Evolutionary conservation across 2,329 filamentous ascomycete genomes (phyloP).

Genomic region (Aspergillus proliferans): DNA sequence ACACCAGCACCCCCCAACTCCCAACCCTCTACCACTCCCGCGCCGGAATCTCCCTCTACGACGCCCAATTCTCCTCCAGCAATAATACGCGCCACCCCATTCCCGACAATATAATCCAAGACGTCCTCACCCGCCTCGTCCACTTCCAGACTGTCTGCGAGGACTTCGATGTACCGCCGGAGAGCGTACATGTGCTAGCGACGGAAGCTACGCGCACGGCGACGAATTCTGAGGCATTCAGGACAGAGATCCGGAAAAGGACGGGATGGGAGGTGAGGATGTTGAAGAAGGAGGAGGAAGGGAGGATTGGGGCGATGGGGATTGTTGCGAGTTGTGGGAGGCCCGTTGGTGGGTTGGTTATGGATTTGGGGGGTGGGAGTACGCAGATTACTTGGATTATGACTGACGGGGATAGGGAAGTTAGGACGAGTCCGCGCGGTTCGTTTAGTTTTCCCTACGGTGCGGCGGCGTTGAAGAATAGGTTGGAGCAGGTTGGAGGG

Average conservation of each 20-base stretch:
- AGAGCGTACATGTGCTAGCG: conserved; percentile 68
- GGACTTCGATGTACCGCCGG: conserved; percentile 58
- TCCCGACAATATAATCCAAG: conserved; percentile 52
- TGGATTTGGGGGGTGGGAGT: conserved; percentile 76
- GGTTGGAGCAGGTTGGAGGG: conserved; percentile 43
- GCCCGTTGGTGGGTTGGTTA: conserved; percentile 67
- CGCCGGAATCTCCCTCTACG: conserved; percentile 77
- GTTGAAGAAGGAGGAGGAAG: conserved; percentile 73
- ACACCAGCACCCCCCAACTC: conserved; percentile 68
- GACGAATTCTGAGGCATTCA: conserved; percentile 64
- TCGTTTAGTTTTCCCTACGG: conserved; percentile 65
- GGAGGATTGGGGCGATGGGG: conserved; percentile 73
- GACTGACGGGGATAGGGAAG: conserved; percentile 43
- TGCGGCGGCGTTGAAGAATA: conserved; percentile 58
- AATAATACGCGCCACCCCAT: conserved; percentile 46
- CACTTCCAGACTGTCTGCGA: conserved; percentile 67
- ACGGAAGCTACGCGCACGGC: conserved; percentile 85
- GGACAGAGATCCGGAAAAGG: conserved; percentile 54
- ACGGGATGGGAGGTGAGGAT: conserved; percentile 66
- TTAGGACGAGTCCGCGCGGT: conserved; percentile 48
- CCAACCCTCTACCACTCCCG: conserved; percentile 73
- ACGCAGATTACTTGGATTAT: conserved; percentile 63
- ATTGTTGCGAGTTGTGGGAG: conserved; percentile 66
- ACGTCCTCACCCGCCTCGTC: conserved; percentile 61
- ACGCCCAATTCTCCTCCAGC: conserved; percentile 56